phyloP scores from a whole-genome alignment of 768 basidiomycete genomes.

The Podaxis sp. region DNA sequence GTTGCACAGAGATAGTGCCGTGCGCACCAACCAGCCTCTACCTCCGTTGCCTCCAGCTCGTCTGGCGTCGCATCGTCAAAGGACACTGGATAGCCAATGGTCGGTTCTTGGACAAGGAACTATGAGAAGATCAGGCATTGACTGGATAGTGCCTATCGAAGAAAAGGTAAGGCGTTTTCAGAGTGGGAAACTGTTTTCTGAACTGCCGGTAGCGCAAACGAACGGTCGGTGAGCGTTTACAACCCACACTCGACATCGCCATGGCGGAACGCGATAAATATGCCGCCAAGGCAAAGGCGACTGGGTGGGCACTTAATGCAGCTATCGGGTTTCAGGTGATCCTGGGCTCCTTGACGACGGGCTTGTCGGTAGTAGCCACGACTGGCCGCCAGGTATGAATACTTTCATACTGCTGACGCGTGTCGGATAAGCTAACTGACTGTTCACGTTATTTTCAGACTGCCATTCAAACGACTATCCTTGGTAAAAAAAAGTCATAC shows the following conservation, averaged over 20 bases:
- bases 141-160: conserved; percentile 35
- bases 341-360: conserved; percentile 65
- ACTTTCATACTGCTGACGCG: background rate
- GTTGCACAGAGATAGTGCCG: conserved; percentile 3
- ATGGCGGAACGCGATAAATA: conserved; percentile 41
- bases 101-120: conserved; percentile 13
- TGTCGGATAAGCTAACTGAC: background rate
- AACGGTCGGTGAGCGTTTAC: conserved; percentile 48
- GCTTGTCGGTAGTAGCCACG: conserved; percentile 44
- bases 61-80: conserved; percentile 5
- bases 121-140: conserved; percentile 25
- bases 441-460: conserved; percentile 20
- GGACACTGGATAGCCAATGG: conserved; percentile 15
- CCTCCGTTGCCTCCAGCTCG: conserved; percentile 12
- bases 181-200: background rate
- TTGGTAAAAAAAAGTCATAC: conserved; percentile 25
- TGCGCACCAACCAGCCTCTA: conserved; percentile 9
- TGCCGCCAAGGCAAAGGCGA: conserved; percentile 38
- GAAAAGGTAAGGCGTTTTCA: conserved; percentile 20
- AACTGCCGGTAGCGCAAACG: conserved; percentile 18
- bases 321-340: conserved; percentile 63
- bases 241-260: conserved; percentile 49
- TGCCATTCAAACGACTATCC: conserved; percentile 30
- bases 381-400: conserved; percentile 34
- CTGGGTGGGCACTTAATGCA: conserved; percentile 32